Evolutionary conservation across 805 yeast genomes (phyloP).

Genomic region (Wickerhamomyces kurtzmanii): DNA sequence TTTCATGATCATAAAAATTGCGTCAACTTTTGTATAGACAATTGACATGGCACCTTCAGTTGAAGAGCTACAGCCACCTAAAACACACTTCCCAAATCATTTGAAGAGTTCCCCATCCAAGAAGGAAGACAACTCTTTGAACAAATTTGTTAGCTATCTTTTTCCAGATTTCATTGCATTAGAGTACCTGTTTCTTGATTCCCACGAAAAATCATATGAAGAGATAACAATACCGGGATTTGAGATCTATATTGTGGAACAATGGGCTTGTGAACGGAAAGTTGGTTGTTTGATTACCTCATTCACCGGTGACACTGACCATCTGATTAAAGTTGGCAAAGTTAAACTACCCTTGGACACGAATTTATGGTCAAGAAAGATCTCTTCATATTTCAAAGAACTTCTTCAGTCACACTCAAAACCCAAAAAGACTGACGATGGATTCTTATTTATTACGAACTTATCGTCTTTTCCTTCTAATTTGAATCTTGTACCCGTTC

Average conservation of each 20-base stretch:
- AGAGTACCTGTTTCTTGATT: conserved; percentile 31
- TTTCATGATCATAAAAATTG: too few relatives aligned
- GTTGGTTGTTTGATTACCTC: conserved; percentile 64
- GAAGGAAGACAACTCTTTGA: not conserved
- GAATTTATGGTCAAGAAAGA: conserved; percentile 23
- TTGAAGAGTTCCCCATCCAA: too few relatives aligned
- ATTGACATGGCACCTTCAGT: too few relatives aligned
- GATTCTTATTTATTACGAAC: conserved; percentile 70
- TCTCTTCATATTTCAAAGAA: conserved; percentile 57
- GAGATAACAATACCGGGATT: conserved; percentile 55
- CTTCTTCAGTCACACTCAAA: conserved; percentile 57
- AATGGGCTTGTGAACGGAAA: conserved; percentile 77
- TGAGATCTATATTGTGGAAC: conserved; percentile 88
- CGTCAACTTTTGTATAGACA: too few relatives aligned
- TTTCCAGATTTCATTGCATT: conserved; percentile 54
- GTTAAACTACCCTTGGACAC: conserved; percentile 35
- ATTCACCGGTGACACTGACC: conserved; percentile 76
- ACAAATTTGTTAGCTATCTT: conserved; percentile 17
- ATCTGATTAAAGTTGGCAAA: conserved; percentile 50
- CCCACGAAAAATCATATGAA: conserved; percentile 31
- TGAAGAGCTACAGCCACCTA: too few relatives aligned
- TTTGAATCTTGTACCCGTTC: conserved; percentile 61
- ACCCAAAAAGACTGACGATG: conserved; percentile 52
- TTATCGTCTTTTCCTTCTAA: conserved; percentile 73
- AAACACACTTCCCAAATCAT: too few relatives aligned